Conservation (phyloP, 148 eudicot species). For the Rhododendron vialii region DNA sequence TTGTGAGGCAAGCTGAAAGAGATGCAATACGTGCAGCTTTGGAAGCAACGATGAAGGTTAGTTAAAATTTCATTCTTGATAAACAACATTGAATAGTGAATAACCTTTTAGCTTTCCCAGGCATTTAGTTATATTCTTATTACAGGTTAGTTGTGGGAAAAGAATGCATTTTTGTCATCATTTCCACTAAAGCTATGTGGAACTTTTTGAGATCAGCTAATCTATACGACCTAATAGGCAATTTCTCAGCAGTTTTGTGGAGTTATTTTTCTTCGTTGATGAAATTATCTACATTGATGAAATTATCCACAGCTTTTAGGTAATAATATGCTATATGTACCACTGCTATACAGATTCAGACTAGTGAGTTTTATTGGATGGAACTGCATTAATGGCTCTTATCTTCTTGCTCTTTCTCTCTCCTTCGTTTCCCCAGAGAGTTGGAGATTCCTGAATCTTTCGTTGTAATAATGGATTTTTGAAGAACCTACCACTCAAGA, state of each 20-base stretch:
- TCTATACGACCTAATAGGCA: not conserved
- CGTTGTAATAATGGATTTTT: not conserved
- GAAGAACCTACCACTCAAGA: not conserved
- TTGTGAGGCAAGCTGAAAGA: slow-evolving; percentile 95
- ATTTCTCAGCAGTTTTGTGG: not conserved
- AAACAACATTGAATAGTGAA: not conserved
- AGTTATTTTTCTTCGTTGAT: not conserved
- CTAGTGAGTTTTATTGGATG: not conserved
- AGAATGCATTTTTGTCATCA: not conserved
- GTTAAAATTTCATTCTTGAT: not conserved
- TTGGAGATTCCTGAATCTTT: not conserved
- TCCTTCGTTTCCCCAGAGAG: not conserved
- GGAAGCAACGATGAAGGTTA: slow-evolving; percentile 92
- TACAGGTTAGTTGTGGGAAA: not conserved
- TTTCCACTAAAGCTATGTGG: not conserved
- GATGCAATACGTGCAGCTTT: slow-evolving; percentile 94
- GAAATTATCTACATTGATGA: not conserved
- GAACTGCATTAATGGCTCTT: not conserved
- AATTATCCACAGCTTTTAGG: not conserved
- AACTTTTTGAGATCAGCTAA: not conserved
- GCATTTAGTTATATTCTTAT: not conserved
- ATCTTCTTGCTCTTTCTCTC: not conserved
- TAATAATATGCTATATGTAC: not conserved
- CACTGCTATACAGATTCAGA: not conserved
- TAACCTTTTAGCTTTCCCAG: not conserved